Conservation (phyloP, 164 flowering plant species). For the Aristolochia californica region DNA sequence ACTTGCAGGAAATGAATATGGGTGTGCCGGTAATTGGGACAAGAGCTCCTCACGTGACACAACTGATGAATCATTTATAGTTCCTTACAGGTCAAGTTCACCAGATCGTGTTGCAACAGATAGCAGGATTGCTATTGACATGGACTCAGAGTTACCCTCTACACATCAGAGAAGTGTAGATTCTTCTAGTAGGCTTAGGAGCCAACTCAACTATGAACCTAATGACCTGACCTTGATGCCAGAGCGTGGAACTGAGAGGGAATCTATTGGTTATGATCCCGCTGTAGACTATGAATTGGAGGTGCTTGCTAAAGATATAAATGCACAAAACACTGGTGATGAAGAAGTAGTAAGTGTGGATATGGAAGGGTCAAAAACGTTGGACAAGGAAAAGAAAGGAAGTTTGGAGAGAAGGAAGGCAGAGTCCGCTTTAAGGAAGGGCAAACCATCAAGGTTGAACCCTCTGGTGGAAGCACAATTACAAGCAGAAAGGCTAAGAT, state of each 20-base stretch:
- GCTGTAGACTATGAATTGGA: conserved; percentile 78
- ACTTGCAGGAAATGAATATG: conserved; percentile 32
- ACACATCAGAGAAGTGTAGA: conserved; percentile 25
- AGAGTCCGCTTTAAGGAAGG: conserved; percentile 47
- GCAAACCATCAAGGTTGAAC: conserved; percentile 62
- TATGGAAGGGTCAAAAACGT: conserved; percentile 33
- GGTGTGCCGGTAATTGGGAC: conserved; percentile 19
- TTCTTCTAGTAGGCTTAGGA: conserved; percentile 13
- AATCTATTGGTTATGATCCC: conserved; percentile 50
- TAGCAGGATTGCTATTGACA: conserved; percentile 42
- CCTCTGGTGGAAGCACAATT: conserved; percentile 84
- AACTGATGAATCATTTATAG: conserved; percentile 72
- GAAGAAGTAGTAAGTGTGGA: conserved; percentile 19
- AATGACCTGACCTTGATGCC: conserved; percentile 71
- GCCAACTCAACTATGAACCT: conserved; percentile 54
- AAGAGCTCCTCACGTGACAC: conserved; percentile 25
- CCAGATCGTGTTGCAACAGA: conserved; percentile 31
- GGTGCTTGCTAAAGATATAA: conserved; percentile 19
- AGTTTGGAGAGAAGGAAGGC: conserved; percentile 46
- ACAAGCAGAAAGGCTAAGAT: conserved; percentile 81
- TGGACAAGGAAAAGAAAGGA: conserved; percentile 39
- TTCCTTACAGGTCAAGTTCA: conserved; percentile 44
- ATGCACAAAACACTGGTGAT: conserved; percentile 15
- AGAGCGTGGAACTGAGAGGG: conserved; percentile 50
- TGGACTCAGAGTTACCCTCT: conserved; percentile 60